Base-by-base conservation (phyloP, 257 asterid species). In the Avicennia marina region DNA sequence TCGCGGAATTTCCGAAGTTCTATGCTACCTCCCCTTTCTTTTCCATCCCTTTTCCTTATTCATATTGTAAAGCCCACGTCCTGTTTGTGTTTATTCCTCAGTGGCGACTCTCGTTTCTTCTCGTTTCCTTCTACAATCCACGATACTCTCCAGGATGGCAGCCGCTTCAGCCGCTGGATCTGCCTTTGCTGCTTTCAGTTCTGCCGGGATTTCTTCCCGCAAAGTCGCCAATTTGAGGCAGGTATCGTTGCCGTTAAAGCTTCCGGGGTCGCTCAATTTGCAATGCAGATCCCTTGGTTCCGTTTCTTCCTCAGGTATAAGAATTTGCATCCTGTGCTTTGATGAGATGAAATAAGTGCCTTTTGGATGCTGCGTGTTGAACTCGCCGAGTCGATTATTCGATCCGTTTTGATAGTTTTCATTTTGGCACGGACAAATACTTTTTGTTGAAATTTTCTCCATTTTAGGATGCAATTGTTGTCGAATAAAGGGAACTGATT, bases 151-250 rank as follows among this genome's bases (percentile, higher is more conserved):
- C 8, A 58, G 22, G 51, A 63, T 75, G 67, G 75, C 80, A 8
- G 75, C 94, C 67, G 68, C 83, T 58, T 54, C 77, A 25, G 79
- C 78, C 36, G 71, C 86, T 10, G 95, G 89, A 72, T 81, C 93
- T 26, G 72, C 94, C 47, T 43, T 72, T 19, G 76, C 64, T 33
- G 65, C 85, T 40, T 65, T 70, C 74, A 70, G 50, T 44, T 56
- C 84, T 32, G 39, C 70, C 39, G 74, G 65, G n/a, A 20, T 67
- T 63, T 69, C 74, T 52, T 57, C 68, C 56, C 73, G 65, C 58
- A 71, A 60, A 58, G 24, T 82, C 33, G 56, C 80, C 34, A 61
- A 45, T 68, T 66, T 80, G 52, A 50, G 53, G 31, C 76, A 55
- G 26, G 6, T 68, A 1, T 67, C 66, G 1, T 24, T 52, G 15